Evolutionary conservation across 78 protist species (phyloP), one percentile per base, ranked within the genome.

Genomic region (Cavenderia fasciculata): DNA sequence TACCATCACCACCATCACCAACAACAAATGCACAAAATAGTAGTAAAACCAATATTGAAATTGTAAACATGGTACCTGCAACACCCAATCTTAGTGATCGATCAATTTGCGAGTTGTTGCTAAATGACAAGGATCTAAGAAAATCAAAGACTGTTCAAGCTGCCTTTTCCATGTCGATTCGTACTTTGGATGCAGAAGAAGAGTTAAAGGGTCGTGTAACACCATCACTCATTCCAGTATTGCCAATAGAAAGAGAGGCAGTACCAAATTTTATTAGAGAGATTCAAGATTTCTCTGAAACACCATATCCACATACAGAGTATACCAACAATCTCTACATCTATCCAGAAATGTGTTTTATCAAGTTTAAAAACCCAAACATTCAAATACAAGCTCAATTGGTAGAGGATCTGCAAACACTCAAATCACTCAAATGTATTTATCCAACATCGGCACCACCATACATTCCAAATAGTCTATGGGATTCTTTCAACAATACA

Each of bases 381-480:
- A 68, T 82, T 29, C 90, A 82, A 43, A 68, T 82, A 21, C 90
- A 82, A 54, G 90, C 68, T n/a, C 90, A 82, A 54, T 36, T 82
- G 27, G 23, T 82, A 41, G 90, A 82, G n/a, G 90, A 82, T 57
- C 41, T 82, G 6, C 19, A 21, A 10, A 29, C 54, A 18, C 54
- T 82, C 36, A 82, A 82, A 36, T n/a, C 76, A n/a, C 27, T 82
- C 36, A 65, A 57, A 56, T 82, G 90, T 29, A 49, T 82, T 31
- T 82, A 82, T 31, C 90, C 90, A 25, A n/a, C n/a, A n/a, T 46
- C 66, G 10, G 52, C 65, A 1, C 40, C 90, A 43, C 90, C 90
- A 2, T 34, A 27, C 36, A 82, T 82, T 4, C 90, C 90, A 10
- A 14, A 69, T 0, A 41, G 41, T 10, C n/a, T 82, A 0, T 82